phyloP scores from a whole-genome alignment of 2,329 filamentous ascomycete species.

The Metarhizium anisopliae region DNA sequence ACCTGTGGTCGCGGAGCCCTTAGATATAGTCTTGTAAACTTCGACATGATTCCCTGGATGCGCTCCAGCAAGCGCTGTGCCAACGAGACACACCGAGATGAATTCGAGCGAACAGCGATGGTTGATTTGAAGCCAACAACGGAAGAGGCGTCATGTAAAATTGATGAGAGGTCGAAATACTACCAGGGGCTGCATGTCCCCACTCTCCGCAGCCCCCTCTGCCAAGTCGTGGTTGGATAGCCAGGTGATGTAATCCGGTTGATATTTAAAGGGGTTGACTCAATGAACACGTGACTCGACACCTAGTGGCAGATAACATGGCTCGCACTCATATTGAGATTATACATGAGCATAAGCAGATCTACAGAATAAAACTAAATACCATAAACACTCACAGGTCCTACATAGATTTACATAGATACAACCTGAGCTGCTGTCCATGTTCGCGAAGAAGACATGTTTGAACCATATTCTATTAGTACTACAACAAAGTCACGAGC shows the following conservation, averaged over 20 bases:
- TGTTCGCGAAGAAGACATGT: no score
- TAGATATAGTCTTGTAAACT: slow-evolving; percentile 27
- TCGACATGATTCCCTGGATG: slow-evolving; percentile 20
- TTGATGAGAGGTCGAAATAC: not conserved
- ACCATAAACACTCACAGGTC: no score
- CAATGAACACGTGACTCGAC: not conserved
- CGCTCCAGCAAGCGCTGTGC: not conserved
- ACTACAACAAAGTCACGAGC: not conserved
- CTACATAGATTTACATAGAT: not conserved
- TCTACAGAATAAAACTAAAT: no score
- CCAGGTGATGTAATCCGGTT: no score
- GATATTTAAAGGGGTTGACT: no score
- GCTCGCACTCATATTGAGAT: no score
- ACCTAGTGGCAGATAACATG: not conserved
- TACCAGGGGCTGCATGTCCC: not conserved
- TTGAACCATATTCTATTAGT: not conserved
- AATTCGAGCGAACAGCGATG: not conserved
- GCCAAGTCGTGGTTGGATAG: no score
- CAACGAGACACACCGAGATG: not conserved
- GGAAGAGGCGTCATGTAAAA: not conserved
- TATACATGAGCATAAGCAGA: no score
- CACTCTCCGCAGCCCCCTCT: not conserved
- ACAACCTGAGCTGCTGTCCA: no score
- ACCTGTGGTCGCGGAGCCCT: slow-evolving; percentile 32
- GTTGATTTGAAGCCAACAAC: not conserved